Conservation (phyloP, 2,329 filamentous ascomycete genomes). For the Trichoderma pleuroti region DNA sequence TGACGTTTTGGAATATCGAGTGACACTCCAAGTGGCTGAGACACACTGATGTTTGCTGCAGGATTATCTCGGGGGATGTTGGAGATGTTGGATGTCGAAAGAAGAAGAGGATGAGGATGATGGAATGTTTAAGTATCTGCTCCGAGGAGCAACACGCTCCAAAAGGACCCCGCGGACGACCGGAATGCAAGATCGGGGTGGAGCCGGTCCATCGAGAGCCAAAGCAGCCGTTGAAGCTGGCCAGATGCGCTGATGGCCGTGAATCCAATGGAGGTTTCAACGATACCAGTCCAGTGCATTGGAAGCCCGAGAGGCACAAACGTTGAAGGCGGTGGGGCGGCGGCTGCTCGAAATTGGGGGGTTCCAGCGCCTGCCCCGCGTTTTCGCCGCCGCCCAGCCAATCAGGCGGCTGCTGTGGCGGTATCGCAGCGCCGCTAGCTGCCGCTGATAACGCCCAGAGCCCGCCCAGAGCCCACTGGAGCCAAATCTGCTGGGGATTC, state of each 20-base stretch:
- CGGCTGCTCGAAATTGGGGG: neutral
- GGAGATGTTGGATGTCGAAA: neutral
- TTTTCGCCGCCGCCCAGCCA: neutral
- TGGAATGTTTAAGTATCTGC: constrained; percentile 7
- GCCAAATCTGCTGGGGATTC: neutral
- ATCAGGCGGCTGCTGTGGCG: neutral
- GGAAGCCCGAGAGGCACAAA: neutral
- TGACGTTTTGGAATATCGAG: neutral
- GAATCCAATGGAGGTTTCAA: neutral
- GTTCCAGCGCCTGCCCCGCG: constrained; percentile 1
- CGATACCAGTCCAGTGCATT: neutral
- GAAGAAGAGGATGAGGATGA: neutral
- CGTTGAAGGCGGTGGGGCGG: neutral
- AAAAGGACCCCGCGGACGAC: neutral
- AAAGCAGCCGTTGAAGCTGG: neutral
- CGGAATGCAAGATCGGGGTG: neutral
- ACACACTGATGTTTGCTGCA: neutral
- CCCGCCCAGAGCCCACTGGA: neutral
- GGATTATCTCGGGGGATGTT: neutral
- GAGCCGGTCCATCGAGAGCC: neutral
- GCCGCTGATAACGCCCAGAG: neutral
- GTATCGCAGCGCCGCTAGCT: neutral
- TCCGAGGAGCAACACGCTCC: neutral
- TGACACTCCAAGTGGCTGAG: neutral
- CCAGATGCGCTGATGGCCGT: neutral